Base-by-base conservation (phyloP, 2,329 filamentous ascomycete genomes). In the Neoarthrinium moseri region DNA sequence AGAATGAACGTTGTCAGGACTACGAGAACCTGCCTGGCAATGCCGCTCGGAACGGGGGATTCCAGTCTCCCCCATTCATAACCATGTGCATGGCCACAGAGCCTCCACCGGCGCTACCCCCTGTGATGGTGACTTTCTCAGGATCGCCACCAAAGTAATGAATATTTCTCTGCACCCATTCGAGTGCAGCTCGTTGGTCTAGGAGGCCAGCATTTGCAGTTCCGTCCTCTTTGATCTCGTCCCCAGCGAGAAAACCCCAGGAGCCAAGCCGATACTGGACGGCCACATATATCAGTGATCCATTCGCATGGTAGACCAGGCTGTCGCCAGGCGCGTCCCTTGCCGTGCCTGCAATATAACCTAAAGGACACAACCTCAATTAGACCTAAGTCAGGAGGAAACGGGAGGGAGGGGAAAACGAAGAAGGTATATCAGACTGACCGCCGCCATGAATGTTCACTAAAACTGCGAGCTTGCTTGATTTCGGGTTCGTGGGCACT, bases 161-260 rank as follows among this genome's bases (percentile, higher is more conserved):
- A 43, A 82, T 78, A 50, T 81, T 60, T 15, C 67, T 61, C 45
- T 75, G 67, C 2, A 81, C 72, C 76, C 78, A 81, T 56, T 72
- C 54, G 3, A 81, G 60, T 1, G 72, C 74, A 24, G 72, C 75
- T 21, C 69, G 65, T 57, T 23, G 18, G 13, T 38, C 35, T 4
- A 23, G 35, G 15, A 38, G 18, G 8, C 35, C 35, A 22, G 20
- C 35, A 38, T 38, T 38, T 5, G 18, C 8, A 4, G 22, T 15
- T 7, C 35, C 35, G 13, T 22, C 15, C 22, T 11, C n/a, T 6
- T 12, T 15, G 4, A 38, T 13, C 18, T 38, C 35, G 13, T n/a
- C 35, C 5, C 20, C 18, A 4, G 7, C 18, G 10, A 38, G 35
- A n/a, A 38, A 38, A 6, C 35, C 35, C 8, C 11, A 23, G 11